Base-by-base conservation (phyloP, 2,329 filamentous ascomycete genomes). In the Aspergillus sp. region DNA sequence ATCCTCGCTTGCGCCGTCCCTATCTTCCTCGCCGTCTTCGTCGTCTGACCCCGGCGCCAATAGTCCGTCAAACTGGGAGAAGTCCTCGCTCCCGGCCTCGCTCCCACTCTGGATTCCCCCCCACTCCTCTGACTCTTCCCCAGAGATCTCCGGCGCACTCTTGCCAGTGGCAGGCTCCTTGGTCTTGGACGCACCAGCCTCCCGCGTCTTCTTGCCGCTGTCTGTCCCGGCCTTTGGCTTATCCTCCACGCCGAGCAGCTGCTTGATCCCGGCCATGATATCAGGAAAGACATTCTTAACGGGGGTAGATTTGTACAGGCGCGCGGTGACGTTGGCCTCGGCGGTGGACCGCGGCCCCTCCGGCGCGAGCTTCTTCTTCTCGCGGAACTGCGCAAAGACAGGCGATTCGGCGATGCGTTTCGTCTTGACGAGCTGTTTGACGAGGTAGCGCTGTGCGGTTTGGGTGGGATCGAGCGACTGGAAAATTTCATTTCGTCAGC, bases 221-320 rank as follows among this genome's bases (percentile, higher is more conserved):
- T 56, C 41, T 64, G n/a, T 58, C 21, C 58, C 54, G 13, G 49
- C 49, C 5, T 7, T 10, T 3, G 57, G 52, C 19, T 53, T 49
- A 41, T 67, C 60, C 4, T 70, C 66, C 19, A 76, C 16, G 3
- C 71, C 72, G 19, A 79, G 56, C 34, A 76, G 50, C 46, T 61
- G 64, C 17, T 69, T 66, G 50, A 80, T 69, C 16, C 66, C 71
- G 34, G 64, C 63, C 63, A 79, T 67, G 21, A 79, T 71, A 32
- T 73, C 73, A 19, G 77, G 75, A 41, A 85, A 66, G 2, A 76
- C 79, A 57, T 80, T 77, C 65, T 80, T 81, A 11, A 85, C 81
- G 1, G 81, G 81, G 49, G 76, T 79, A 13, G 82, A 82, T 54
- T 84, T 86, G 63, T 81, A 85, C 47, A 87, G 58, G 48, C 84